Percentiles rank a stretch among this genome's conserved stretches.
Conservation (phyloP, 352 stramenopile genomes). For the Phytophthora tubulina region DNA sequence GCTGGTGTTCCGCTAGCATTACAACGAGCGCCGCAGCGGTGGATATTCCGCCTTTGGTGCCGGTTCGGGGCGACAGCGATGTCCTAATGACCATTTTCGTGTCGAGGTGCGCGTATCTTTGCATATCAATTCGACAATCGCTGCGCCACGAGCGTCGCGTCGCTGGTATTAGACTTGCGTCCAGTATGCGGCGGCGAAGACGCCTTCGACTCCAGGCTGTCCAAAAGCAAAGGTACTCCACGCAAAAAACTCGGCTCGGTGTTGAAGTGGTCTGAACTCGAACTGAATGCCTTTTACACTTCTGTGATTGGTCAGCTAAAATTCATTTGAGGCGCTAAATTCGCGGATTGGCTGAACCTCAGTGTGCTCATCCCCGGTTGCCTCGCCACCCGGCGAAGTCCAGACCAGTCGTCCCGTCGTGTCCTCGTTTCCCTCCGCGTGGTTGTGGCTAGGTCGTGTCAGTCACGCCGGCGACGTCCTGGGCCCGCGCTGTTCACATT, state of each 20-base stretch:
- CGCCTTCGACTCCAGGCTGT: slow-evolving; percentile 13
- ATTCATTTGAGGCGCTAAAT: not conserved
- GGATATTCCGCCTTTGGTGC: slow-evolving; percentile 30
- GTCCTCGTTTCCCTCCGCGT: slow-evolving; percentile 23
- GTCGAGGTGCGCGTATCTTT: slow-evolving; percentile 35
- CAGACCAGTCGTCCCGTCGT: slow-evolving; percentile 44
- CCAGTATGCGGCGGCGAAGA: slow-evolving; percentile 22
- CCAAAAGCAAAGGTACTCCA: slow-evolving; percentile 20
- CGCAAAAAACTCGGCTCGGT: slow-evolving; percentile 17
- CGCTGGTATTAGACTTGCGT: slow-evolving; percentile 17
- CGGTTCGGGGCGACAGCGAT: slow-evolving; percentile 5
- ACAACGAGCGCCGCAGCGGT: slow-evolving; percentile 3
- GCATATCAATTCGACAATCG: slow-evolving; percentile 41
- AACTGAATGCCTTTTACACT: slow-evolving; percentile 38
- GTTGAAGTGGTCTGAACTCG: slow-evolving; percentile 32
- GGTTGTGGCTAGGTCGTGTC: slow-evolving; percentile 24
- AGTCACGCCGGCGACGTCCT: slow-evolving; percentile 3
- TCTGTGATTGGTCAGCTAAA: slow-evolving; percentile 20
- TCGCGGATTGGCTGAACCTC: slow-evolving; percentile 25
- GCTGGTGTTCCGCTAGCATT: not conserved
- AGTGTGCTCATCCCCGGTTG: not conserved
- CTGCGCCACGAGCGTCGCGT: slow-evolving; percentile 31
- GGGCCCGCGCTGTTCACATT: slow-evolving; percentile 26
- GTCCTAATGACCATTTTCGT: slow-evolving; percentile 26
- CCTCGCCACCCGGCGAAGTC: slow-evolving; percentile 19